Conservation (phyloP, 1,284 basidiomycete genomes). For the Omphalotus olearius region DNA sequence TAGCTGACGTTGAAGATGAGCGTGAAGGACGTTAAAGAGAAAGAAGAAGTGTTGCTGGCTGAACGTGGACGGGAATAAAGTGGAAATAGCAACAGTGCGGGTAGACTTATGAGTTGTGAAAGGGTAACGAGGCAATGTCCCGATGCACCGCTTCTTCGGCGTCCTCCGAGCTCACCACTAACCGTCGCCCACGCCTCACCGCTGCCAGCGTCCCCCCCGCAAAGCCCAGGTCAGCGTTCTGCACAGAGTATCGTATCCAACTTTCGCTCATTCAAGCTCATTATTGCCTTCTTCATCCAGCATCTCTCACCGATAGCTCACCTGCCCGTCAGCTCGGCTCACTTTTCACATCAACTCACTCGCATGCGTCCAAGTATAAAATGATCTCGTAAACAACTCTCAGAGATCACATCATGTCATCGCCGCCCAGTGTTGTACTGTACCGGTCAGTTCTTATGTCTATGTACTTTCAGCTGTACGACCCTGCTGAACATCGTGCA, state of each 20-base stretch:
- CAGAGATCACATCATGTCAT: slow-evolving; percentile 7
- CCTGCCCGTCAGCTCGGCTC: no score
- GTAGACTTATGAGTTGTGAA: neutral
- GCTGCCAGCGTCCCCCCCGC: no score
- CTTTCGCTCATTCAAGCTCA: no score
- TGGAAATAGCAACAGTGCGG: neutral
- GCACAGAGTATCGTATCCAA: no score
- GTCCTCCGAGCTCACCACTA: neutral
- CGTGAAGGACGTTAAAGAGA: neutral
- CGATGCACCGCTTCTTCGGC: neutral
- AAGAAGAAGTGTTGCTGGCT: neutral
- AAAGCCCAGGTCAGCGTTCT: no score
- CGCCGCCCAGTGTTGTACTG: slow-evolving; percentile 26
- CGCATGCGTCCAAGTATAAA: neutral
- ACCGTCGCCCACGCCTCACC: no score
- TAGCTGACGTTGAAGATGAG: slow-evolving; percentile 5
- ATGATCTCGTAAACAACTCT: neutral
- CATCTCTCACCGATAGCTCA: no score
- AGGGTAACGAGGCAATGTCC: slow-evolving; percentile 7
- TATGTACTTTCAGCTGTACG: slow-evolving; percentile 12
- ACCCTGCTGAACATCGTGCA: neutral
- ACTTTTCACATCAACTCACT: no score
- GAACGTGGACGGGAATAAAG: neutral
- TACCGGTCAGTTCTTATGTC: slow-evolving; percentile 37
- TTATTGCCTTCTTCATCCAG: no score